Conservation (phyloP, 208 protist genomes). For the Trypanosoma cruzi region DNA sequence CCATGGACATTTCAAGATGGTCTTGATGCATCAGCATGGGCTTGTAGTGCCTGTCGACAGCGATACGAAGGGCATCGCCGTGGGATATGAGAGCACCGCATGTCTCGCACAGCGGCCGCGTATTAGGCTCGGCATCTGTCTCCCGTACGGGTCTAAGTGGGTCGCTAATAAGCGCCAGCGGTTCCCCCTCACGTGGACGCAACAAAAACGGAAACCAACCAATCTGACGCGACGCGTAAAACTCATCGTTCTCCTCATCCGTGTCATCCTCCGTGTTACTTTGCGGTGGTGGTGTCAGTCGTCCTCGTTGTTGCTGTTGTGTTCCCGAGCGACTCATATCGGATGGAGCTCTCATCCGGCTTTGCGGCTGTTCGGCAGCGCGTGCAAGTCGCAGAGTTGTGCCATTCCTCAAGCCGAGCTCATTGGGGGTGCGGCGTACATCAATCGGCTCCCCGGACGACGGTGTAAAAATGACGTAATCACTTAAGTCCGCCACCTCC, state of each 20-base stretch:
- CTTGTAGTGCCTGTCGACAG: slow-evolving; percentile 22
- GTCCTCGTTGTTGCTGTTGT: neutral
- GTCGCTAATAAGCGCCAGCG: slow-evolving; percentile 18
- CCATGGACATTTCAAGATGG: slow-evolving; percentile 23
- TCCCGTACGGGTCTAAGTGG: neutral
- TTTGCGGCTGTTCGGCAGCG: neutral
- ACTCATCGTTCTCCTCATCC: slow-evolving; percentile 20
- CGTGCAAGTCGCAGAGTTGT: neutral
- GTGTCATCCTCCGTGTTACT: slow-evolving; percentile 18
- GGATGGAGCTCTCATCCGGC: neutral
- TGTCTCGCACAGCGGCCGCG: slow-evolving; percentile 12
- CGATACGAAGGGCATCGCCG: slow-evolving; percentile 19
- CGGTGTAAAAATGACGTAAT: neutral
- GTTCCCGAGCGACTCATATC: neutral
- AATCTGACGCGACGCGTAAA: slow-evolving; percentile 15
- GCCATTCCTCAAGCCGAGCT: slow-evolving; percentile 10
- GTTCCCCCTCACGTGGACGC: slow-evolving; percentile 12
- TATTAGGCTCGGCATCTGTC: slow-evolving; percentile 6
- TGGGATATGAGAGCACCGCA: slow-evolving; percentile 12
- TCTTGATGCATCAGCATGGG: slow-evolving; percentile 9
- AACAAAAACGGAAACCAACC: slow-evolving; percentile 31
- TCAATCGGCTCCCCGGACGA: neutral
- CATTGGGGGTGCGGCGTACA: neutral
- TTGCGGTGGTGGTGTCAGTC: neutral
- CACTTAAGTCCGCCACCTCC: neutral